Conservation (phyloP, 2,329 filamentous ascomycete genomes). For the Thielaviopsis cerberus region DNA sequence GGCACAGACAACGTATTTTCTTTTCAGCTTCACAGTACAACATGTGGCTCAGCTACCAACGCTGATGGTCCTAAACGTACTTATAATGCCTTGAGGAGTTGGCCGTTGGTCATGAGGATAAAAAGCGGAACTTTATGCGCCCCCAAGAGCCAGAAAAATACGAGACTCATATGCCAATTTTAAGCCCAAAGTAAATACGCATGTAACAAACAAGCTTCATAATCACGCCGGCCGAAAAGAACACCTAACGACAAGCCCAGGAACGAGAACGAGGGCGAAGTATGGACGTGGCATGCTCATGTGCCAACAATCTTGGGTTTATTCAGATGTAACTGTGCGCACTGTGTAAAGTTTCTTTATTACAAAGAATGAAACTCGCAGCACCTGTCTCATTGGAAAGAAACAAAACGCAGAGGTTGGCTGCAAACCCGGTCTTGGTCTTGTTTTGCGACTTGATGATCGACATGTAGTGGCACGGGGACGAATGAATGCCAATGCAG, state of each 20-base stretch:
- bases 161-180: neutral
- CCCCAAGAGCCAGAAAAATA: neutral
- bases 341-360: neutral
- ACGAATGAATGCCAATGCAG: neutral
- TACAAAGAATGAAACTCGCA: neutral
- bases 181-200: neutral
- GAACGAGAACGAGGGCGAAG: neutral
- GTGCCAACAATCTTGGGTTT: no score
- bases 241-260: neutral
- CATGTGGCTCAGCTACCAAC: neutral
- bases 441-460: neutral
- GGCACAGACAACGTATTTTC: no score
- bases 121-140: neutral
- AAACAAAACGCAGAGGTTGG: neutral
- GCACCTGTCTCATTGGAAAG: neutral
- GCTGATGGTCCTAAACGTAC: neutral
- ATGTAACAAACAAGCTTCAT: neutral
- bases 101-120: neutral
- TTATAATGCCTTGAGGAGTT: neutral
- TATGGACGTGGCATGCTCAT: no score
- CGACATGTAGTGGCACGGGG: neutral
- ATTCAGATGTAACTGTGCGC: neutral
- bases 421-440: neutral
- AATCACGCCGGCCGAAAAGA: neutral
- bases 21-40: no score